phyloP scores from a whole-genome alignment of 148 eudicot genomes.

The Vaccinium corymbosum region DNA sequence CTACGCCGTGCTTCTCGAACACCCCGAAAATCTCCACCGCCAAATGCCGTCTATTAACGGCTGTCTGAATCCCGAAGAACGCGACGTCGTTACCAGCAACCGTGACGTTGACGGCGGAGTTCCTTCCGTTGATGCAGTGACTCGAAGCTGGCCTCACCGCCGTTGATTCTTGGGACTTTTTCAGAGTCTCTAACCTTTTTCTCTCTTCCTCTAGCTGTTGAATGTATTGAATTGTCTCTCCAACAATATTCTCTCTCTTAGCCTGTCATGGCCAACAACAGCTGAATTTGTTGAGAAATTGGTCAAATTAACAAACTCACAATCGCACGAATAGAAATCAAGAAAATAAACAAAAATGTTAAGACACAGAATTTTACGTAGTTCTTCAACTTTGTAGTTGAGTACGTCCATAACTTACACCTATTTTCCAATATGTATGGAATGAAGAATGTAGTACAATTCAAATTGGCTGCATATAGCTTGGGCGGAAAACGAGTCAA shows the following conservation, averaged over 20 bases:
- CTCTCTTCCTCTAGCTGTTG: constrained; percentile 26
- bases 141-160: neutral
- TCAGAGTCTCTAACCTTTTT: constrained; percentile 24
- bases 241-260: constrained; percentile 19
- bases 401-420: too few species aligned
- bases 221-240: constrained; percentile 24
- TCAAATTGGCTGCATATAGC: too few species aligned
- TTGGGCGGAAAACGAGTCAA: too few species aligned
- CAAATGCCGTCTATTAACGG: constrained; percentile 6
- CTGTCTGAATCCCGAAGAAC: constrained; percentile 24
- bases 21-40: constrained; percentile 24
- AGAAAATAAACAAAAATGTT: too few species aligned
- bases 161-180: constrained; percentile 10
- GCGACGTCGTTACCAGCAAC: constrained; percentile 15
- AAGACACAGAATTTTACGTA: too few species aligned
- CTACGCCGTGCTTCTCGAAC: constrained; percentile 26
- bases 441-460: too few species aligned
- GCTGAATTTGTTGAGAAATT: neutral
- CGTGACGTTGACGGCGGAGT: constrained; percentile 9
- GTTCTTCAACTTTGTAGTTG: too few species aligned
- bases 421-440: too few species aligned
- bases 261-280: constrained; percentile 18
- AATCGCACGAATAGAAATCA: too few species aligned
- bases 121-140: neutral
- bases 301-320: neutral